A percentile compares a stretch with the other conserved stretches of the same genome.
phyloP scores from a whole-genome alignment of 2,329 filamentous ascomycete genomes.

The Dactylonectria macrodidyma region DNA sequence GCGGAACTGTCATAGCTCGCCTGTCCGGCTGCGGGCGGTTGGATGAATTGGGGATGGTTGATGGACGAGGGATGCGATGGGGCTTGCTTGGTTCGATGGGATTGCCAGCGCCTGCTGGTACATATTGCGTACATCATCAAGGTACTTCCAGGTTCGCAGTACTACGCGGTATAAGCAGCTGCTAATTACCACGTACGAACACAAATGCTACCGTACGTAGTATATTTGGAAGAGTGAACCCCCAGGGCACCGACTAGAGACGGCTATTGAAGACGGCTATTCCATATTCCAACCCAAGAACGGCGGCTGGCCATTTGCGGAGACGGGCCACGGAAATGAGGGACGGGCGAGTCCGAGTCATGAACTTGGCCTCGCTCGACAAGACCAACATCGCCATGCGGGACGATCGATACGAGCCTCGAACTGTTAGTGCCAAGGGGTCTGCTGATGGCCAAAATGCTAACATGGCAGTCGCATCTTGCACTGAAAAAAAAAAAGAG shows the following conservation, averaged over 20 bases:
- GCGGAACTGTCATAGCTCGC: neutral
- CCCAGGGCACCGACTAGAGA: neutral
- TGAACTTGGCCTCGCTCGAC: constrained; percentile 9
- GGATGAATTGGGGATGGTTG: constrained; percentile 20
- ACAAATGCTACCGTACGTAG: neutral
- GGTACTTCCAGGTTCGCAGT: neutral
- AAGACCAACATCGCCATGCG: neutral
- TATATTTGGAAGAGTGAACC: neutral
- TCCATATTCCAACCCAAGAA: constrained; percentile 3
- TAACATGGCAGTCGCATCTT: constrained; percentile 15
- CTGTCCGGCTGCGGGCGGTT: constrained; percentile 13
- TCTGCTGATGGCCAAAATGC: constrained; percentile 16
- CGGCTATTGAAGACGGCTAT: constrained; percentile 16
- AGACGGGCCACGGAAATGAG: constrained; percentile 30
- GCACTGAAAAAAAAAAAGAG: constrained; percentile 5
- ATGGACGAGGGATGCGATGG: constrained; percentile 4
- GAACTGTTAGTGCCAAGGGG: constrained; percentile 20
- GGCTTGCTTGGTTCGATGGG: neutral
- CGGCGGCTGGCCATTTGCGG: constrained; percentile 9
- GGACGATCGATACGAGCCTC: constrained; percentile 5
- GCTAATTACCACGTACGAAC: neutral
- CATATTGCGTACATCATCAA: neutral
- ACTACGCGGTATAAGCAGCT: neutral
- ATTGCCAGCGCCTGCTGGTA: neutral
- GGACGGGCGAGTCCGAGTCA: constrained; percentile 20